These are phyloP conservation scores for Cladophialophora bantiana DNA, from an alignment of 2,329 filamentous ascomycete genomes.

Conservation along the genomic window DNA sequence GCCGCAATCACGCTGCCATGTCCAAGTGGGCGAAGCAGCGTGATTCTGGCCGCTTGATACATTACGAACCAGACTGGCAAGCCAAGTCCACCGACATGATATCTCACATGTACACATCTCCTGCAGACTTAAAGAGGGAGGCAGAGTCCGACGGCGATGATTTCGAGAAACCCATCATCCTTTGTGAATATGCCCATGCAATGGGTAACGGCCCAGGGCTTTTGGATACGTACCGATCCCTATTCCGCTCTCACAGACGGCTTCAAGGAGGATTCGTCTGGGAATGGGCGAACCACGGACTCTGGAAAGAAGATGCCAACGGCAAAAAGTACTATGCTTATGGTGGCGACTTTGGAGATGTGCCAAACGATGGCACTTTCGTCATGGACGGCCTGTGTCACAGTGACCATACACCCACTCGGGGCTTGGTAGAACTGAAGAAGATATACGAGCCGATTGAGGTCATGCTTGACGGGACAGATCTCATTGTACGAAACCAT, in stretches of 20 bases:
- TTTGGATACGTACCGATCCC: conserved; percentile 71
- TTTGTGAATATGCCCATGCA: conserved; percentile 65
- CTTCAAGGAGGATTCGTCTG: conserved; percentile 73
- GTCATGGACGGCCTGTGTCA: conserved; percentile 67
- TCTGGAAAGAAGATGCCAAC: conserved; percentile 47
- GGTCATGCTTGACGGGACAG: conserved; percentile 58
- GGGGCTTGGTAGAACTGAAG: conserved; percentile 64
- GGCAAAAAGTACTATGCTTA: conserved; percentile 63
- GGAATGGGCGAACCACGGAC: conserved; percentile 70
- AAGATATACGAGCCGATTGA: conserved; percentile 65
- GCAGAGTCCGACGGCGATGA: conserved; percentile 49
- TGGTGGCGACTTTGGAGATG: conserved; percentile 68
- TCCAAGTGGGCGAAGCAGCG: conserved; percentile 65
- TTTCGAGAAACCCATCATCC: conserved; percentile 51
- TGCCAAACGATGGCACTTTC: conserved; percentile 67
- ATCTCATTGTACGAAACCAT: conserved; percentile 42
- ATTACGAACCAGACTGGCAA: conserved; percentile 70
- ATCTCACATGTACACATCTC: conserved; percentile 69
- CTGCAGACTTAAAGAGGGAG: conserved; percentile 44
- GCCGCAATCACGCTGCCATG: conserved; percentile 72
- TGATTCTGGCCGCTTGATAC: conserved; percentile 67
- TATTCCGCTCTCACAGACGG: conserved; percentile 66
- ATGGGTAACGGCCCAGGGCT: conserved; percentile 79
- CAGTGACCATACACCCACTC: conserved; percentile 63
- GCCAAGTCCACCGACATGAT: conserved; percentile 70